Conservation (phyloP, 768 basidiomycete species). For the Suillus occidentalis region DNA sequence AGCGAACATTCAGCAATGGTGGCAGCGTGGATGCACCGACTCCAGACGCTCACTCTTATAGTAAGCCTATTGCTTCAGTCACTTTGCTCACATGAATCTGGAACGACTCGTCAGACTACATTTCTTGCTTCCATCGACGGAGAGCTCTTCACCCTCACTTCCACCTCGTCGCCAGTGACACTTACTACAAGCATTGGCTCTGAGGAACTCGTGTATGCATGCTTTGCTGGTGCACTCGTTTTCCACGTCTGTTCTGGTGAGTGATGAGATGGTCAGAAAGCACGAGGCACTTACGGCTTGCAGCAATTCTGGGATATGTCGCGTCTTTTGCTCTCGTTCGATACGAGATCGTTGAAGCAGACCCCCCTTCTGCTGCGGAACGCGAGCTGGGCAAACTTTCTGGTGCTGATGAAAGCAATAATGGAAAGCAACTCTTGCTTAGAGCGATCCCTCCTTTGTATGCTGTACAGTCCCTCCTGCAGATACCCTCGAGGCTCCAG, state of each 20-base stretch:
- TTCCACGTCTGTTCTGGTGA: conserved; percentile 31
- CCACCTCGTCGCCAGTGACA: conserved; percentile 22
- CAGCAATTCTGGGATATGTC: conserved; percentile 28
- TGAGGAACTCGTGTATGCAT: conserved; percentile 28
- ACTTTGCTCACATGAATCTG: not conserved
- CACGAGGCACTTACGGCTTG: not conserved
- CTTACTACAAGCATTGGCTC: conserved; percentile 1
- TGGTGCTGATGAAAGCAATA: too few relatives aligned
- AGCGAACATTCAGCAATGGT: conserved; percentile 20
- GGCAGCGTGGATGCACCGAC: conserved; percentile 24
- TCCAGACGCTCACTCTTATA: conserved; percentile 30
- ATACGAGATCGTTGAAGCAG: conserved; percentile 22
- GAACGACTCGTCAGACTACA: conserved; percentile 22
- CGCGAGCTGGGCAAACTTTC: not conserved
- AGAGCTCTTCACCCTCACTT: conserved; percentile 27
- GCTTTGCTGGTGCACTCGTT: conserved; percentile 32
- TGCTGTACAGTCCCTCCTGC: not conserved
- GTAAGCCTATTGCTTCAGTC: conserved; percentile 12
- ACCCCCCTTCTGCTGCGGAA: not conserved
- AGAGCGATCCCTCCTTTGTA: not conserved
- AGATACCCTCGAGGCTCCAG: not conserved
- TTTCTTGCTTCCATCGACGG: conserved; percentile 31
- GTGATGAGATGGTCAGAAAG: conserved; percentile 6
- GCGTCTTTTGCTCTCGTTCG: conserved; percentile 31
- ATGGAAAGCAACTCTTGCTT: not conserved